Base-by-base conservation (phyloP, 2,329 filamentous ascomycete species). In the Cryoendolithus antarcticus region DNA sequence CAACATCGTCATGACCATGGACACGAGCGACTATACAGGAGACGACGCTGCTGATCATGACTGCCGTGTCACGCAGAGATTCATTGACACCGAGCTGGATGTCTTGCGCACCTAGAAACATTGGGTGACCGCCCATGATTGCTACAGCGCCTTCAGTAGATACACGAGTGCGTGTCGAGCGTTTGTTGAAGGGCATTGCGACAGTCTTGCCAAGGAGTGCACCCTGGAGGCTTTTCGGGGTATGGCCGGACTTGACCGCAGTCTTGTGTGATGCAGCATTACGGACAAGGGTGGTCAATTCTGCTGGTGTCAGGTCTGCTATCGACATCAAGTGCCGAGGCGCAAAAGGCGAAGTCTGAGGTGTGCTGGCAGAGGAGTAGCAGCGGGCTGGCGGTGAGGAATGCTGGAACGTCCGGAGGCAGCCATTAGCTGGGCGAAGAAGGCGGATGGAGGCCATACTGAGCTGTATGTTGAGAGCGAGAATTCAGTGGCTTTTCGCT, bases 81-180 rank as follows among this genome's bases (percentile, higher is more conserved):
- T 98, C 91, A 54, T 98, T 98, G 47, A 88, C 91, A 38, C 91
- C 91, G 12, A 98, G 71, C 62, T 98, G 91, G 46, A 98, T 98
- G 58, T 98, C 91, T 40, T 93, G 81, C 58, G 88, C 91, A 54
- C 88, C 86, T 42, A 98, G 64, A 59, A 98, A 98, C 88, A 98
- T 95, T 12, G 91, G 80, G 53, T 94, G 82, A 0, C 89, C 91
- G 30, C 88, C 86, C 69, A 98, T 74, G 43, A 84, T 69, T n/a
- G 81, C 75, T 30, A 95, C 79, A 9, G 91, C 91, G 6, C 82
- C 82, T 67, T 98, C 91, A 1, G 88, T 95, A 2, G 86, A 94
- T 24, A 98, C 80, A 45, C 91, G 79, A 9, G 91, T 98, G 44
- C 91, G 77, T 9, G 91, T 98, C 53, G 83, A 93, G 50, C 88